phyloP scores from a whole-genome alignment of 441 rosid genomes.

The Pelargonium citronellum region DNA sequence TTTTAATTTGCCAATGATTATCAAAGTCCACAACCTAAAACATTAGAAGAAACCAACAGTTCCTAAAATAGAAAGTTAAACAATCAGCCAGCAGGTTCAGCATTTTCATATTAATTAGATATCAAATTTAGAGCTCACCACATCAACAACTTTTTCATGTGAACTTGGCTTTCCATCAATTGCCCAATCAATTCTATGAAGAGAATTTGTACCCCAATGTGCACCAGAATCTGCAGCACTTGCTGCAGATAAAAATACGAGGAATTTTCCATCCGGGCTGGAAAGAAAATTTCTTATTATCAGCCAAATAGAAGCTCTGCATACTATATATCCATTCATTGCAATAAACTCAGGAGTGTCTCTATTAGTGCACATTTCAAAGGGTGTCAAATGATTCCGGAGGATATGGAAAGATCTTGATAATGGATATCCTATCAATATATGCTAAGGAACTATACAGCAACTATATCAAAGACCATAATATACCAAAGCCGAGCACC shows the following conservation, averaged over 20 bases:
- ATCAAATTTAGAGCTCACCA: conserved; percentile 42
- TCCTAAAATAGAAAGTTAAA: no score
- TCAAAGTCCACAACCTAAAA: no score
- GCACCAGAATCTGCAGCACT: conserved; percentile 76
- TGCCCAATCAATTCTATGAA: conserved; percentile 79
- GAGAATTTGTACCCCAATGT: conserved; percentile 68
- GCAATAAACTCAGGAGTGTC: no score
- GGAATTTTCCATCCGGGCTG: conserved; percentile 85
- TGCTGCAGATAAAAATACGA: conserved; percentile 68
- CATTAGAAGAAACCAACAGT: no score
- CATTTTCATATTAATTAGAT: neutral
- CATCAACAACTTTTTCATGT: conserved; percentile 47
- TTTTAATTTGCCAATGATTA: no score
- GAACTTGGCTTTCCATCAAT: conserved; percentile 41
- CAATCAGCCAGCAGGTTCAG: no score
- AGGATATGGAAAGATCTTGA: neutral
- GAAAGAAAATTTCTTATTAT: conserved; percentile 17
- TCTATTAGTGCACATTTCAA: neutral
- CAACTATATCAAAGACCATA: no score
- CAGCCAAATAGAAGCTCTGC: no score
- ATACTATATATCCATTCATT: neutral
- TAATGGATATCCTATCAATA: neutral
- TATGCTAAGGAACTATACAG: no score
- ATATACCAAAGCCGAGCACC: no score
- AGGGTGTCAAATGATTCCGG: neutral